A percentile compares a stretch with the other conserved stretches of the same genome.
phyloP scores from a whole-genome alignment of 202 grass and related monocot species.

The Panicum hallii region DNA sequence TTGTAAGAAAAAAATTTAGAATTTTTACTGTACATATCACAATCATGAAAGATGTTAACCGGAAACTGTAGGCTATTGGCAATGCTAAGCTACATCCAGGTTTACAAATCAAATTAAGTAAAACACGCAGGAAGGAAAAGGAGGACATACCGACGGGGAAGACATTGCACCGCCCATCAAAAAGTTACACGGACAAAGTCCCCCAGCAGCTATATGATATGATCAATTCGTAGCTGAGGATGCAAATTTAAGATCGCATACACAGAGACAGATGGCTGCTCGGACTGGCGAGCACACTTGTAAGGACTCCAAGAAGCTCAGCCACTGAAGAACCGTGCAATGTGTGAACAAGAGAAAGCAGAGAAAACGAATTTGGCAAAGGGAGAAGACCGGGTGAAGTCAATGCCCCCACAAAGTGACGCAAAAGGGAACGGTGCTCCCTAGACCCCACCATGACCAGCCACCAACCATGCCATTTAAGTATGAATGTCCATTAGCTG shows the following conservation, averaged over 20 bases:
- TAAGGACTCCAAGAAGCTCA: not conserved
- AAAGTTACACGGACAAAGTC: not conserved
- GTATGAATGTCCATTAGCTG: not conserved
- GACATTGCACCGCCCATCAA: not conserved
- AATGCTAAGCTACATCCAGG: not conserved
- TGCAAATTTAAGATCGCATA: not conserved
- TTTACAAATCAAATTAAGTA: not conserved
- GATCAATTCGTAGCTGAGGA: not conserved
- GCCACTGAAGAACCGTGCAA: not conserved
- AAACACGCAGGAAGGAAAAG: not conserved
- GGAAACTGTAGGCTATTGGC: not conserved
- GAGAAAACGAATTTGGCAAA: not conserved
- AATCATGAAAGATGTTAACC: conserved; percentile 3
- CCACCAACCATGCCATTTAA: conserved; percentile 12
- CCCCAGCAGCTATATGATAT: not conserved
- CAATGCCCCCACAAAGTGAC: not conserved
- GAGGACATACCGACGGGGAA: not conserved
- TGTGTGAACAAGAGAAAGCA: not conserved
- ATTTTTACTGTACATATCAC: not conserved
- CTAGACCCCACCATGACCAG: not conserved
- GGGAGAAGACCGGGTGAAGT: conserved; percentile 5
- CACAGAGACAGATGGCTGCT: not conserved
- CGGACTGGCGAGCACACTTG: not conserved
- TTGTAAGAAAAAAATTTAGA: not conserved
- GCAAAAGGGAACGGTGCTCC: not conserved